Base-by-base conservation (phyloP, 495 filamentous ascomycete species). In the Delitschia confertaspora region DNA sequence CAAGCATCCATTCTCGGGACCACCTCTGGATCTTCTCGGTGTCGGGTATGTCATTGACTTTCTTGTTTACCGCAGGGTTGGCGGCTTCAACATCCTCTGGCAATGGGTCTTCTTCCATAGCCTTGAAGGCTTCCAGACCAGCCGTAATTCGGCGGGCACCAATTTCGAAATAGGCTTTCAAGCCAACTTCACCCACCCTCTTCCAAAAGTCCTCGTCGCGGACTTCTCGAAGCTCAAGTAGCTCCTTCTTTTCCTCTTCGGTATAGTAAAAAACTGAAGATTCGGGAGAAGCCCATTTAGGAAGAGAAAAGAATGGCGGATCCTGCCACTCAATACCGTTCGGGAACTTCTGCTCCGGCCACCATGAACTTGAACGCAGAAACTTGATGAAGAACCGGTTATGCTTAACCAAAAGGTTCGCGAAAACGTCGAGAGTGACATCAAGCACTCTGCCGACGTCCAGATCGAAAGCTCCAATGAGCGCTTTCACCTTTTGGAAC, bases 361-460 rank as follows among this genome's bases (percentile, higher is more conserved):
- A 99, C 91, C 91, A 99, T 13, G 91, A 88, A 67, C 93, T 95
- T 32, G 77, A 75, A 13, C 88, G 76, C 11, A 96, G 68, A 19
- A 95, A 75, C 60, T 89, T 94, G 59, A 95, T 78, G 55, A 95
- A 95, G 68, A 96, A 96, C 4, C 82, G 75, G 57, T 80, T 87
- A 43, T 93, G 80, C 47, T 84, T 83, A 33, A 93, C 77, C 38
- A 95, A 72, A 2, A 85, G 76, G 23, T 82, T 80, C 3, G 87
- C 88, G 46, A 88, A 89, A 13, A 89, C 85, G 60, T 95, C 87
- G 5, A 95, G 68, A 5, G 82, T 85, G 18, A 96, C 82, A 65
- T 99, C 93, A 2, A 99, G 72, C 14, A 94, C 88, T 53, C 93
- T 76, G 30, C 89, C 93, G 14, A 95, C 87, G 63, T 95, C 87